Evolutionary conservation across 495 filamentous ascomycete species (phyloP).

Genomic region (Talaromyces ruber): DNA sequence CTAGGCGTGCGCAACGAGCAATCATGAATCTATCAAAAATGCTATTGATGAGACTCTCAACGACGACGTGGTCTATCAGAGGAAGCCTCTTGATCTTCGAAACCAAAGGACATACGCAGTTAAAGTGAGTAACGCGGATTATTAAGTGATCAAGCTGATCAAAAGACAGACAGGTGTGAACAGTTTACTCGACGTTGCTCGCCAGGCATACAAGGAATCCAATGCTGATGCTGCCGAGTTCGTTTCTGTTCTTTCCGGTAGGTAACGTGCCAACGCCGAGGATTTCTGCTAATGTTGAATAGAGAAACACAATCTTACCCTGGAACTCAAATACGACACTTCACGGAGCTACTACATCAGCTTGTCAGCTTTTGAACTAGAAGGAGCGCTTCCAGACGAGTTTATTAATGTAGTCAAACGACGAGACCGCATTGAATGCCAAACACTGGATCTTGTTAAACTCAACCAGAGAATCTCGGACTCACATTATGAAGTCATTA

Average conservation of each 20-base stretch:
- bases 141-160: no score
- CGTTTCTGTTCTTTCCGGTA: constrained; percentile 54
- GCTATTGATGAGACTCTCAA: constrained; percentile 70
- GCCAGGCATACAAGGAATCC: constrained; percentile 78
- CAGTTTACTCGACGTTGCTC: constrained; percentile 78
- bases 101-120: constrained; percentile 93
- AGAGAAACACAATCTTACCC: constrained; percentile 50
- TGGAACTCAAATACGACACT: constrained; percentile 68
- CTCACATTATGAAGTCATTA: constrained; percentile 70
- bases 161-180: constrained; percentile 64
- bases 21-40: constrained; percentile 47
- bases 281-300: constrained; percentile 14
- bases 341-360: constrained; percentile 73
- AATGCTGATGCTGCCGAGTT: constrained; percentile 68
- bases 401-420: constrained; percentile 71
- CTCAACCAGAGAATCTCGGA: constrained; percentile 67
- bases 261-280: constrained; percentile 5
- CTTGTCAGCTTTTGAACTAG: constrained; percentile 54
- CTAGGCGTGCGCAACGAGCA: constrained; percentile 55
- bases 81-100: constrained; percentile 72
- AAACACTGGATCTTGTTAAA: constrained; percentile 76
- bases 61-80: constrained; percentile 69
- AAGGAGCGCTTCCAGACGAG: constrained; percentile 55
- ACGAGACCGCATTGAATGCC: constrained; percentile 70
- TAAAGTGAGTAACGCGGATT: constrained; percentile 59